These are phyloP conservation scores for Pachyrhizus erosus DNA, from an alignment of 306 rosid genomes.

Conservation along the genomic window DNA sequence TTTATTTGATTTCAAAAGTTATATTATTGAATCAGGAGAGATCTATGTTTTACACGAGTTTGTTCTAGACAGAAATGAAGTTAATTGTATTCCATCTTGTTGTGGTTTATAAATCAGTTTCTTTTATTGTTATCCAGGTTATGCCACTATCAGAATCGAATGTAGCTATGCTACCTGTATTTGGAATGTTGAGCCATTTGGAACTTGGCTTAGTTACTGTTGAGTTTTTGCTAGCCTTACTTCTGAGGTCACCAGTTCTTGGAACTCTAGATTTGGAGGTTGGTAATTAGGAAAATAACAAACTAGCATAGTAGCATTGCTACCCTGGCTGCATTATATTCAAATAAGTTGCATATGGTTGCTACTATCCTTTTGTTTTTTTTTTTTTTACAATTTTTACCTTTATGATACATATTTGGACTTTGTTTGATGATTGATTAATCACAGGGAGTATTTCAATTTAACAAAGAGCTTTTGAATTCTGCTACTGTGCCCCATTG, in stretches of 20 bases:
- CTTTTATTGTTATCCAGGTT: not conserved
- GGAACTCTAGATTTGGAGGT: not conserved
- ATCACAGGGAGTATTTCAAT: too few species aligned
- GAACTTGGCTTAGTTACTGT: not conserved
- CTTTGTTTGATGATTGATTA: too few species aligned
- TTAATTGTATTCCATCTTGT: not conserved
- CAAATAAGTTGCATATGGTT: too few species aligned
- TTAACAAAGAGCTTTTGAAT: not conserved
- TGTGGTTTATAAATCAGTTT: not conserved
- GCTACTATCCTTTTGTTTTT: too few species aligned
- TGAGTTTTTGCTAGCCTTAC: constrained; percentile 6
- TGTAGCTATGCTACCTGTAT: not conserved
- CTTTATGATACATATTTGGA: too few species aligned
- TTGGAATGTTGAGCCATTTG: constrained; percentile 9
- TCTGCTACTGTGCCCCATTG: constrained; percentile 20
- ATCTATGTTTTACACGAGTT: too few species aligned
- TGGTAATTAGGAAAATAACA: not conserved
- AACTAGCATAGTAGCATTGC: too few species aligned
- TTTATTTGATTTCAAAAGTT: not conserved
- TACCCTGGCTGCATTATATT: too few species aligned
- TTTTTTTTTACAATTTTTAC: too few species aligned
- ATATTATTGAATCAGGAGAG: not conserved
- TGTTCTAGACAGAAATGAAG: not conserved
- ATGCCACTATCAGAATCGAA: not conserved
- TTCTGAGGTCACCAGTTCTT: constrained; percentile 14